Evolutionary conservation across 805 yeast genomes (phyloP).

Genomic region (Candida tibetensis): DNA sequence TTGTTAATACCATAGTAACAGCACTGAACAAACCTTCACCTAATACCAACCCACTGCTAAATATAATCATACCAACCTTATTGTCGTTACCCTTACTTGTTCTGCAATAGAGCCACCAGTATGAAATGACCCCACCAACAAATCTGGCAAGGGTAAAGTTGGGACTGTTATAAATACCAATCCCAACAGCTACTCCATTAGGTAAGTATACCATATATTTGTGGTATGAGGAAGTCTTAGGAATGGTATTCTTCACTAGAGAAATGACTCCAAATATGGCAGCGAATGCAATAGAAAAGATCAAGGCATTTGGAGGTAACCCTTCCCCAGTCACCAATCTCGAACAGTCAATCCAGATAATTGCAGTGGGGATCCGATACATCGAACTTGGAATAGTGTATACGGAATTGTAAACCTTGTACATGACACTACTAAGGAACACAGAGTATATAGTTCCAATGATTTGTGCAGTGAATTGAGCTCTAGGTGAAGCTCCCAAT

Average conservation of each 20-base stretch:
- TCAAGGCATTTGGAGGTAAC: conserved; percentile 73
- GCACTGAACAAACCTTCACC: conserved; percentile 94
- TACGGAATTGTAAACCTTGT: conserved; percentile 73
- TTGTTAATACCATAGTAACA: conserved; percentile 72
- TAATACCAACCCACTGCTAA: conserved; percentile 86
- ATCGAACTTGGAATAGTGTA: conserved; percentile 81
- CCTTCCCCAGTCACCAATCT: conserved; percentile 89
- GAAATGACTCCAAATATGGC: conserved; percentile 66
- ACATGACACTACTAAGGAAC: conserved; percentile 74
- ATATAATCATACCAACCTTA: conserved; percentile 75
- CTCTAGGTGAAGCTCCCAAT: conserved; percentile 86
- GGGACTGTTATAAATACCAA: conserved; percentile 93
- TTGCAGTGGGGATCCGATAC: conserved; percentile 91
- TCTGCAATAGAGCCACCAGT: conserved; percentile 46
- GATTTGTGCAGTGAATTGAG: conserved; percentile 87
- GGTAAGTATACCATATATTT: conserved; percentile 63
- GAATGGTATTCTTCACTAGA: conserved; percentile 54
- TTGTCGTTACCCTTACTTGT: conserved; percentile 33
- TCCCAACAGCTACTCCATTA: conserved; percentile 95
- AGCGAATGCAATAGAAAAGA: conserved; percentile 61
- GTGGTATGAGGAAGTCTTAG: conserved; percentile 39
- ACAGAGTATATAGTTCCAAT: conserved; percentile 87
- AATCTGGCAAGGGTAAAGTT: conserved; percentile 92
- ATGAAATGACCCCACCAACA: conserved; percentile 75
- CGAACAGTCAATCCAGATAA: conserved; percentile 96